A percentile compares a stretch with the other conserved stretches of the same genome.
phyloP scores from a whole-genome alignment of 1,139 yeast species.

The Diutina sp. region DNA sequence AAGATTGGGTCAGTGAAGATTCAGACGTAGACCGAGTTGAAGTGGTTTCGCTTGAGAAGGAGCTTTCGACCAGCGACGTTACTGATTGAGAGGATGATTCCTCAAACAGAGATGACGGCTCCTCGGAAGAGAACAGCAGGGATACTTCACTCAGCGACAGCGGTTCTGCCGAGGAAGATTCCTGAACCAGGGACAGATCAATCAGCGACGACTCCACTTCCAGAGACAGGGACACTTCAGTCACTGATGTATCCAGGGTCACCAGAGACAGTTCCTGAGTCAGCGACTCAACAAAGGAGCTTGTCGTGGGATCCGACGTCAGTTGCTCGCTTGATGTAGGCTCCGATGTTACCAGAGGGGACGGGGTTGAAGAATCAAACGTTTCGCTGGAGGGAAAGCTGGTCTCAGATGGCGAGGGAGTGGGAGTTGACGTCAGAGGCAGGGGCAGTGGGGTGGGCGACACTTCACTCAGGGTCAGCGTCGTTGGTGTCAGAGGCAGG shows the following conservation, averaged over 20 bases:
- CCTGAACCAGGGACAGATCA: not conserved
- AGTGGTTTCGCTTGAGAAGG: not conserved
- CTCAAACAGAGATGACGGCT: not conserved
- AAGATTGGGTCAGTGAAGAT: not conserved
- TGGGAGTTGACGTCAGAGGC: conserved; percentile 3
- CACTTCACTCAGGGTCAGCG: not conserved
- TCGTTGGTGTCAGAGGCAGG: not conserved
- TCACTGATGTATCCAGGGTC: conserved; percentile 4
- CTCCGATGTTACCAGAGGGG: conserved; percentile 4
- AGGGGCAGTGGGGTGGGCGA: not conserved
- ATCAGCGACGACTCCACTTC: conserved; percentile 3
- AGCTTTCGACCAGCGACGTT: conserved; percentile 2
- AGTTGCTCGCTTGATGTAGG: conserved; percentile 2
- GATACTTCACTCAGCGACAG: not conserved
- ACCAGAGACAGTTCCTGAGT: conserved; percentile 3
- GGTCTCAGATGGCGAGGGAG: conserved; percentile 3
- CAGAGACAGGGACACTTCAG: conserved; percentile 4
- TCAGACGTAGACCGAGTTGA: not conserved
- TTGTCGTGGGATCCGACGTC: conserved; percentile 2
- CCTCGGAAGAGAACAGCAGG: not conserved
- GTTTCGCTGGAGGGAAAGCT: conserved; percentile 6
- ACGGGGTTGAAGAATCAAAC: conserved; percentile 7
- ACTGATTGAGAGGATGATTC: not conserved
- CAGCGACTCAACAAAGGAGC: conserved; percentile 2
- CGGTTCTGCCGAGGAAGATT: not conserved